These are phyloP conservation scores for Thalassia testudinum DNA, from an alignment of 116 monocot genomes.

Conservation along the genomic window DNA sequence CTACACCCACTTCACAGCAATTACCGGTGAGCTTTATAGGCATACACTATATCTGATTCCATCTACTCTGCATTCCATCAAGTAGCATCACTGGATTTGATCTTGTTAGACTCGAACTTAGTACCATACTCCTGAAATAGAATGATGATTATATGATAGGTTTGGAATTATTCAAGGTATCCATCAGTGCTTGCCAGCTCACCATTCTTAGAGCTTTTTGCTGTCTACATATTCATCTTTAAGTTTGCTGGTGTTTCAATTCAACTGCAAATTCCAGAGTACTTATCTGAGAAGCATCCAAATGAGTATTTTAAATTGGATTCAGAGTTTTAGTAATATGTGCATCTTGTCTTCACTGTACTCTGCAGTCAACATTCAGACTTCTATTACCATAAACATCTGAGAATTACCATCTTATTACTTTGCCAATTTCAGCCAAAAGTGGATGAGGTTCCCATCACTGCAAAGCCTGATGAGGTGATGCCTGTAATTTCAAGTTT, in stretches of 20 bases:
- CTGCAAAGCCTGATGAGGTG: background rate
- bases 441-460: background rate
- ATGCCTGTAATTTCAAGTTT: slow-evolving; percentile 3
- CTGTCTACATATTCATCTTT: too few relatives aligned
- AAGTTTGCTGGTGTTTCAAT: too few relatives aligned
- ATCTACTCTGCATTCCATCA: background rate
- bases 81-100: too few relatives aligned
- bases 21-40: slow-evolving; percentile 12
- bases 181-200: too few relatives aligned
- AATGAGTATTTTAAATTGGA: background rate
- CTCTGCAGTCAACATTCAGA: background rate
- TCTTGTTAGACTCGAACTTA: too few relatives aligned
- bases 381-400: too few relatives aligned
- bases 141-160: too few relatives aligned
- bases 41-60: background rate
- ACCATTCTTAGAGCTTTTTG: too few relatives aligned
- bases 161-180: too few relatives aligned
- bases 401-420: too few relatives aligned
- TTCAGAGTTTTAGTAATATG: background rate
- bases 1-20: slow-evolving; percentile 4
- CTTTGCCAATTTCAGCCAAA: slow-evolving; percentile 7
- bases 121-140: too few relatives aligned
- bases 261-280: background rate
- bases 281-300: background rate
- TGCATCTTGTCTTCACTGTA: background rate